Base-by-base conservation (phyloP, 768 basidiomycete genomes). In the Pisolithus marmoratus region DNA sequence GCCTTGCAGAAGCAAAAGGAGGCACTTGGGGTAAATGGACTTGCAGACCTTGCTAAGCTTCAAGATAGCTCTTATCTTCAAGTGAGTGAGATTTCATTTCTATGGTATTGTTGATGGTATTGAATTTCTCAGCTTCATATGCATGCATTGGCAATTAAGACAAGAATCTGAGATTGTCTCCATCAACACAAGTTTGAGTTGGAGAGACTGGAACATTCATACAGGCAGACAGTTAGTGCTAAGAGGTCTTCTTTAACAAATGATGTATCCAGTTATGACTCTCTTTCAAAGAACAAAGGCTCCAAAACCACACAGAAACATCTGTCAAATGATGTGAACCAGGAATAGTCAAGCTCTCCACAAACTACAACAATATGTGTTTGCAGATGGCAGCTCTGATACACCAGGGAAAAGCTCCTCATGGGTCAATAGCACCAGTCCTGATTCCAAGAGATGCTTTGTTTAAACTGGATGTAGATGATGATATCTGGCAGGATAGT, bases 391-490 rank as follows among this genome's bases (percentile, higher is more conserved):
- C 15, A 19, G 46, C 47, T 2, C 41, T 66, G 1, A 67, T 69
- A 20, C 36, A 34, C 0, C 17, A 48, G 4, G 19, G 42, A n/a
- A 52, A 55, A 38, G 68, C 68, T 5, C 68, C 69, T 1, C 31
- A 22, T 2, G 53, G 58, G 27, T 62, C 64, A 12, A 12, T 60
- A 7, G 46, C 53, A 0, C 71, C 70, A 14, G 38, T 48, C 5
- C 46, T 45, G 7, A 67, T 72, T 31, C 50, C 57, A 1, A 24
- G 24, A 8, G 48, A 59, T 11, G 54, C 57, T 1, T 42, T 73
- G 2, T 73, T 64, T 37, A 49, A 51, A 1, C 57, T 73, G 0
- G 70, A 72, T 58, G 68, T 73, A 22, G 70, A 72, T 59, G 68
- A 70, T 54, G 54, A 58, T 17, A 70, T 72, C 15, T 73, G 71